Evolutionary conservation across 2,329 filamentous ascomycete species (phyloP), one percentile per base, ranked within the genome.

Genomic region (Calonectria pauciramosa): DNA sequence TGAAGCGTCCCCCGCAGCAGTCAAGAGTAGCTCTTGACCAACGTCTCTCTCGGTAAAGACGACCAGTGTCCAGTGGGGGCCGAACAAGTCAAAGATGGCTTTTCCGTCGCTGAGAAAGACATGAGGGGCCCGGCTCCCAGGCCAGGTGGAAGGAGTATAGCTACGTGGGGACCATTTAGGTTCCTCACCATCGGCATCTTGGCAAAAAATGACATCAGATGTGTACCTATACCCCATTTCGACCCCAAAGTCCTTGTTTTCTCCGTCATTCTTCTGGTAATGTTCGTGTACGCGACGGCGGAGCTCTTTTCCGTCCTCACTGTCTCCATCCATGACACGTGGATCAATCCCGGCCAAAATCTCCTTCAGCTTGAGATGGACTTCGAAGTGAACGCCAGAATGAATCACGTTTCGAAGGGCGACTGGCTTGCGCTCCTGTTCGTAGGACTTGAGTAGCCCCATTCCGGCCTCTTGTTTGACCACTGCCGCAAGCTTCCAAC

Each of bases 401-500:
- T 71, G 73, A 16, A 76, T 56, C 18, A 79, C 70, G 13, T 77
- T 78, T 9, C 64, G 69, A 32, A 68, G 23, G 0, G 78, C 78
- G 2, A 80, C 70, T 9, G 76, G 75, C 28, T 72, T 72, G 3
- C 78, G 76, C 71, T 83, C 82, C 23, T 47, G 18, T 23, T 79
- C 78, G 47, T 83, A 83, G 7, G 81, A 81, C 4, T 51, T 44
- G 3, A 83, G 63, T 3, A 83, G 73, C 4, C 56, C 47, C 7
- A 56, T 34, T 1, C 68, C 64, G 1, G 72, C 77, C 1, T 70
- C 65, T 3, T 74, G 73, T 13, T 78, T 77, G 49, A 81, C 49
- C 2, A 81, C 78, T 8, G 78, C 75, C 4, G 79, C 83, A 1
- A 85, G 76, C 66, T 85, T 85, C 84, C 84, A 86, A 6, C 79